phyloP scores from a whole-genome alignment of 1,284 basidiomycete species.

The Hemileia vastatrix region DNA sequence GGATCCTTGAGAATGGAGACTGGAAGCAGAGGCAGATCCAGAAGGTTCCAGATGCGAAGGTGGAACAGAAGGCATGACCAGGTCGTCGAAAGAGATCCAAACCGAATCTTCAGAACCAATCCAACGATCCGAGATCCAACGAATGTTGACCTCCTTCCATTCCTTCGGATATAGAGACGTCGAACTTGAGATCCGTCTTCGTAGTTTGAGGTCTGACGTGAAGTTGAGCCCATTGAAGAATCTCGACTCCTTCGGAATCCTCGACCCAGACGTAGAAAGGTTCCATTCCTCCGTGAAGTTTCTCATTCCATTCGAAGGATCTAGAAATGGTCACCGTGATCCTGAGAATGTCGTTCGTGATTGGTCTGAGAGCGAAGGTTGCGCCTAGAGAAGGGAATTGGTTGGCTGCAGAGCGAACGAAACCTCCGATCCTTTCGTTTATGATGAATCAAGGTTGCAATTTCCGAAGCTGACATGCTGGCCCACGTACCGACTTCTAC shows the following conservation, averaged over 20 bases:
- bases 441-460: slow-evolving; percentile 75
- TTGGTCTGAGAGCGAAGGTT: slow-evolving; percentile 62
- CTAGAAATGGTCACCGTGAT: slow-evolving; percentile 60
- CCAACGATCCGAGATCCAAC: slow-evolving; percentile 85
- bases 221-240: slow-evolving; percentile 69
- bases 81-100: slow-evolving; percentile 55
- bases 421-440: slow-evolving; percentile 78
- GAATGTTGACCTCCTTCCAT: slow-evolving; percentile 58
- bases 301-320: slow-evolving; percentile 70
- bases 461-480: slow-evolving; percentile 56
- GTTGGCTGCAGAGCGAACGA: slow-evolving; percentile 67
- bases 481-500: slow-evolving; percentile 67
- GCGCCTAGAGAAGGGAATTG: slow-evolving; percentile 72
- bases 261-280: slow-evolving; percentile 96
- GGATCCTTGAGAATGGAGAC: slow-evolving; percentile 53
- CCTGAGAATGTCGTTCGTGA: slow-evolving; percentile 72
- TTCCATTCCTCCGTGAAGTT: slow-evolving; percentile 64
- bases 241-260: slow-evolving; percentile 66
- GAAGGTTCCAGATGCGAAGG: slow-evolving; percentile 56
- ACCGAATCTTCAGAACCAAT: slow-evolving; percentile 75
- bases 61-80: slow-evolving; percentile 65
- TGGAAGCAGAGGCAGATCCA: slow-evolving; percentile 72
- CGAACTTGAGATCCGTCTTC: slow-evolving; percentile 58
- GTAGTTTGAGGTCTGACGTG: slow-evolving; percentile 59
- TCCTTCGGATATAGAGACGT: slow-evolving; percentile 60